Evolutionary conservation across 2,329 filamentous ascomycete genomes (phyloP).

Genomic region (Ceratocystis albifundus): DNA sequence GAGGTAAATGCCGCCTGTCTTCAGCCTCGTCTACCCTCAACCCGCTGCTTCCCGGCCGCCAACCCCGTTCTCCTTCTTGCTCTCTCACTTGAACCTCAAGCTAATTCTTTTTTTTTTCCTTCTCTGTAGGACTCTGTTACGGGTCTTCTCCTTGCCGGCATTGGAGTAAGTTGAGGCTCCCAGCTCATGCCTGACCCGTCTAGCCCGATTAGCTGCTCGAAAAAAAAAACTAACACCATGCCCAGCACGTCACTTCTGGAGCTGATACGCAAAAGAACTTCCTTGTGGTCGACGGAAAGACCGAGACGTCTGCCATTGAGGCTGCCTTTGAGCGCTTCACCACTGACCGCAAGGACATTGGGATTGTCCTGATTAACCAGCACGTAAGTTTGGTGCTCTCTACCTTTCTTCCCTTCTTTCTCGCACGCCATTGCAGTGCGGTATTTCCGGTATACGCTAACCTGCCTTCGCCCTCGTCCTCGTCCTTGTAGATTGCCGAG

Average conservation of each 20-base stretch:
- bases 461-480: background rate
- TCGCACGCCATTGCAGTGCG: background rate
- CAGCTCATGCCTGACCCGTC: too few species aligned
- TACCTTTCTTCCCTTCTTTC: background rate
- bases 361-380: slow-evolving; percentile 93
- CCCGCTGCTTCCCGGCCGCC: background rate
- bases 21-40: slow-evolving; percentile 4
- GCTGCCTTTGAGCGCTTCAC: slow-evolving; percentile 83
- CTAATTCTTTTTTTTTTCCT: slow-evolving; percentile 23
- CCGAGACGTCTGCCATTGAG: slow-evolving; percentile 78
- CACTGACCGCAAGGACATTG: slow-evolving; percentile 85
- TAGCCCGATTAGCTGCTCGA: background rate
- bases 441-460: background rate
- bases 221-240: background rate
- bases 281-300: slow-evolving; percentile 89
- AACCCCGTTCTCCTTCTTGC: background rate
- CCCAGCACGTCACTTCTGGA: slow-evolving; percentile 76
- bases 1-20: slow-evolving; percentile 48
- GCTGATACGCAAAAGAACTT: slow-evolving; percentile 95
- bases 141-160: slow-evolving; percentile 83
- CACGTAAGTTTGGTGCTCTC: slow-evolving; percentile 51
- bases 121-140: slow-evolving; percentile 82
- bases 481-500: slow-evolving; percentile 62
- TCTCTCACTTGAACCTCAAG: slow-evolving; percentile 17
- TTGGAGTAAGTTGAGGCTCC: slow-evolving; percentile 54